These are phyloP conservation scores for Platismatia glauca DNA, from an alignment of 495 filamentous ascomycete species.

Conservation along the genomic window DNA sequence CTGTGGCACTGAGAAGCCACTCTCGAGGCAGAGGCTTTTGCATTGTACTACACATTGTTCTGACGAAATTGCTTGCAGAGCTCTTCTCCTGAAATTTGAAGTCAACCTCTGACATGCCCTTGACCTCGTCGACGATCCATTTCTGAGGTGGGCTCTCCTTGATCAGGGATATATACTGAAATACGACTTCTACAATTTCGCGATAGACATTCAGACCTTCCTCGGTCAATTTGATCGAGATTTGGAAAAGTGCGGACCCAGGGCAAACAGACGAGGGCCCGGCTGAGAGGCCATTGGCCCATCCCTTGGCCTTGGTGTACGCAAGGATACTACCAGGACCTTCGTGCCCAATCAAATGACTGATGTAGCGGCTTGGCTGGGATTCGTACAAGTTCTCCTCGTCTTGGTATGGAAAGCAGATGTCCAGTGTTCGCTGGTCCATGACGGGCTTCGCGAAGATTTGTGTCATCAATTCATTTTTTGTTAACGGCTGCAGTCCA, in stretches of 20 bases:
- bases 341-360: slow-evolving; percentile 92
- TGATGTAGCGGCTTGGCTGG: slow-evolving; percentile 83
- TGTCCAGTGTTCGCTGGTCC: slow-evolving; percentile 75
- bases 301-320: slow-evolving; percentile 90
- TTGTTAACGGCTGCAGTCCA: slow-evolving; percentile 55
- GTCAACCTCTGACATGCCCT: slow-evolving; percentile 79
- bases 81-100: slow-evolving; percentile 94
- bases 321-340: slow-evolving; percentile 94
- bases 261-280: slow-evolving; percentile 70
- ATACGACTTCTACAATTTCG: slow-evolving; percentile 78
- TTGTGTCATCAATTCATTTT: slow-evolving; percentile 64
- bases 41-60: slow-evolving; percentile 72
- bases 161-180: slow-evolving; percentile 89
- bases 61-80: slow-evolving; percentile 79
- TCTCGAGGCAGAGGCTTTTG: slow-evolving; percentile 80
- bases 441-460: slow-evolving; percentile 95
- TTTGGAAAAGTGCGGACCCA: slow-evolving; percentile 74
- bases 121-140: slow-evolving; percentile 91
- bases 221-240: slow-evolving; percentile 74
- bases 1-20: slow-evolving; percentile 70
- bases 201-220: slow-evolving; percentile 78
- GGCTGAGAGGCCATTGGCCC: slow-evolving; percentile 81
- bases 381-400: slow-evolving; percentile 75
- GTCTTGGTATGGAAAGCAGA: slow-evolving; percentile 84
- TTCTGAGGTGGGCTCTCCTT: slow-evolving; percentile 70